phyloP scores from a whole-genome alignment of 805 yeast genomes.

The Sugiyamaella marilandica region DNA sequence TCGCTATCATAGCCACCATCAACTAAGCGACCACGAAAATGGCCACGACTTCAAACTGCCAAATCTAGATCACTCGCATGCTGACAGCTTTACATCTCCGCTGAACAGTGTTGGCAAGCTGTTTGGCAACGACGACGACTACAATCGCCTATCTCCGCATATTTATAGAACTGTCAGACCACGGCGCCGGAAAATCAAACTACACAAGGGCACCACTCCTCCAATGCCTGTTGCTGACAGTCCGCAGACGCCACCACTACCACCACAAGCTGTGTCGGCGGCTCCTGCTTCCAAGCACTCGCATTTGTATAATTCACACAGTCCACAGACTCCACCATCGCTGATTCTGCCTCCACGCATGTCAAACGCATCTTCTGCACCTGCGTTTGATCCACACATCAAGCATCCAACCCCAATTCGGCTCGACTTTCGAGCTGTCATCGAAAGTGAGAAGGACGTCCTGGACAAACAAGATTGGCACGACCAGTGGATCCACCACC shows the following conservation, averaged over 20 bases:
- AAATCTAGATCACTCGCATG: too few relatives aligned
- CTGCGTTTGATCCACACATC: background rate
- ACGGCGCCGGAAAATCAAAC: constrained; percentile 6
- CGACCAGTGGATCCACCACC: background rate
- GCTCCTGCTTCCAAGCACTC: background rate
- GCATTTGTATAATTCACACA: background rate
- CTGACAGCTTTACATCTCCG: background rate
- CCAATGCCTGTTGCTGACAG: background rate
- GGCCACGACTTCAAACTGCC: too few relatives aligned
- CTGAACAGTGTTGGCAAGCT: background rate
- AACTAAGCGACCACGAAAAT: too few relatives aligned
- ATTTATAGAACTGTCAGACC: background rate
- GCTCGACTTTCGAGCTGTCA: background rate
- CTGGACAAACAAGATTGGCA: background rate
- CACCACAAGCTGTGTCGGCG: background rate
- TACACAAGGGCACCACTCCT: background rate
- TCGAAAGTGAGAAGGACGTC: background rate
- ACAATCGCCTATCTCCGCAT: background rate
- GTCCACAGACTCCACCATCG: background rate
- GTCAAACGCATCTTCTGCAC: too few relatives aligned
- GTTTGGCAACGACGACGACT: background rate
- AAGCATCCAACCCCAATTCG: background rate
- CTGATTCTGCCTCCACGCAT: background rate
- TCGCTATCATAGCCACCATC: background rate
- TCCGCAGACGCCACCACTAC: background rate